Percentiles rank a stretch among this genome's conserved stretches.
phyloP scores from a whole-genome alignment of 768 basidiomycete species.

The Suillus americanus region DNA sequence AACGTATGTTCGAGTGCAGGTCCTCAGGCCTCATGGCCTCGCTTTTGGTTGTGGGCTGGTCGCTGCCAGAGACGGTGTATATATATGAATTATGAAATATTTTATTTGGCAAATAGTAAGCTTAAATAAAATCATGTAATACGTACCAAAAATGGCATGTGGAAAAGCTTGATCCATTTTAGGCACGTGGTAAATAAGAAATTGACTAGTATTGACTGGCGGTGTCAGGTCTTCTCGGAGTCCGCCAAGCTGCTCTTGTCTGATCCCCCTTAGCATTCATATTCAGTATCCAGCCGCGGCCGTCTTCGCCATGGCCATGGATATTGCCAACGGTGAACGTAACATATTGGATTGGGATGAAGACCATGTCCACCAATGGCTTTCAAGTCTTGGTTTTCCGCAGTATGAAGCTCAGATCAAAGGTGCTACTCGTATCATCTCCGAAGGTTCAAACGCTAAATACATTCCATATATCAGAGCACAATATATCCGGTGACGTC shows the following conservation, averaged over 20 bases:
- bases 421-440: constrained; percentile 46
- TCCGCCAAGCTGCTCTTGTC: constrained; percentile 7
- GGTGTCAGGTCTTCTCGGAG: constrained; percentile 1
- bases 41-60: background rate
- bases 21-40: background rate
- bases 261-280: constrained; percentile 6
- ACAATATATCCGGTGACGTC: constrained; percentile 90
- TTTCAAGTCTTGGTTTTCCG: constrained; percentile 73
- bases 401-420: constrained; percentile 83
- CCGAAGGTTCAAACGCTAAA: background rate
- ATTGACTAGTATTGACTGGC: too few relatives aligned
- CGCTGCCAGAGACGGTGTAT: too few relatives aligned
- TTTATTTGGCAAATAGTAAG: background rate
- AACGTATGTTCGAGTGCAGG: background rate
- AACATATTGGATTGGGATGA: constrained; percentile 70
- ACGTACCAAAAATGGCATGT: background rate
- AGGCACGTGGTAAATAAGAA: constrained; percentile 2
- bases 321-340: constrained; percentile 29
- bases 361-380: constrained; percentile 76
- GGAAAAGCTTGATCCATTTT: background rate
- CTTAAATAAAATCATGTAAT: background rate
- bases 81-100: background rate
- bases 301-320: constrained; percentile 24
- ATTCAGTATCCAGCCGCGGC: background rate
- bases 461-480: constrained; percentile 50